phyloP scores from a whole-genome alignment of 2,329 filamentous ascomycete species.

The Raffaelea albimanens region DNA sequence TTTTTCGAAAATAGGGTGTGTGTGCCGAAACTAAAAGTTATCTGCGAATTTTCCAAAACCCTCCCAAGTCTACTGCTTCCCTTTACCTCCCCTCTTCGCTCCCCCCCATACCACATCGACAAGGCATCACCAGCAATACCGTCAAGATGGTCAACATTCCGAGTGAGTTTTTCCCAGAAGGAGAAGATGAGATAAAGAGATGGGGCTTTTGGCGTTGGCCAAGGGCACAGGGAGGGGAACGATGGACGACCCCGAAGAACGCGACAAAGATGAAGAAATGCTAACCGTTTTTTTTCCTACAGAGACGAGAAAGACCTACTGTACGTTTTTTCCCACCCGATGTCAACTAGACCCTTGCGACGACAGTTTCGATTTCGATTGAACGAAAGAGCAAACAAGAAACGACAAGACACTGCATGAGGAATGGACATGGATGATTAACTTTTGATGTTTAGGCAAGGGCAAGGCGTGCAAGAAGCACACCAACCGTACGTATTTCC shows the following conservation, averaged over 20 bases:
- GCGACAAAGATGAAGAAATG: neutral
- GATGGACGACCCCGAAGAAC: neutral
- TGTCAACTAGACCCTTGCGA: neutral
- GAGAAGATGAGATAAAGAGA: no score
- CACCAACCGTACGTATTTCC: slow-evolving; percentile 36
- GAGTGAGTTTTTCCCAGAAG: slow-evolving; percentile 24
- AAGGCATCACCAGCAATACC: slow-evolving; percentile 12
- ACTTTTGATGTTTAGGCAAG: slow-evolving; percentile 37
- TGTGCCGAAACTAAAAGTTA: slow-evolving; percentile 4
- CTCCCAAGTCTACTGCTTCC: neutral
- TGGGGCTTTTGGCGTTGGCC: no score
- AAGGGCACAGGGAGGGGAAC: no score
- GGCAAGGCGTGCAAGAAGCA: slow-evolving; percentile 74
- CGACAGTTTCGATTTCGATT: no score
- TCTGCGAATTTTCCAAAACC: neutral
- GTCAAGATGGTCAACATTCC: slow-evolving; percentile 66
- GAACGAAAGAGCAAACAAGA: no score
- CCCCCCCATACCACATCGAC: slow-evolving; percentile 3
- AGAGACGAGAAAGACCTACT: slow-evolving; percentile 18
- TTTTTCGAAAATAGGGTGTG: slow-evolving; percentile 9
- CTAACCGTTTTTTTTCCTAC: slow-evolving; percentile 9
- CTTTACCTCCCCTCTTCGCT: slow-evolving; percentile 6
- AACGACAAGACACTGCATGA: no score
- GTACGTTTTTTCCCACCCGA: slow-evolving; percentile 6
- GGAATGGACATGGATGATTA: no score